Conservation (phyloP, 2,329 filamentous ascomycete species). For the Sporothrix luriei region DNA sequence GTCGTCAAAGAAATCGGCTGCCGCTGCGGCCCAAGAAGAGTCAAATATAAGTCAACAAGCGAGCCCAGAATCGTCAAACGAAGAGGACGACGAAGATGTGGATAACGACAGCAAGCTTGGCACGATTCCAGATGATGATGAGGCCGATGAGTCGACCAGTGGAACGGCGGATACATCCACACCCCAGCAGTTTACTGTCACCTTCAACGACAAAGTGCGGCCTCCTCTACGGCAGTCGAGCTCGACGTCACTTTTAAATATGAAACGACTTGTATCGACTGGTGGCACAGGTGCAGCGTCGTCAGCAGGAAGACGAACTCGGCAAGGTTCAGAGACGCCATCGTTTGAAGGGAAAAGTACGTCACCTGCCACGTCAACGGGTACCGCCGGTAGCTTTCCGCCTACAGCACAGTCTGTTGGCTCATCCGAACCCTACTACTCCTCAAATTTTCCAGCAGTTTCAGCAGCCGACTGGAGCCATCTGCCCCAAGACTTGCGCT, state of each 20-base stretch:
- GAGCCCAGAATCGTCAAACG: constrained; percentile 59
- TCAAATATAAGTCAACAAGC: constrained; percentile 45
- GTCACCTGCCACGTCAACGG: constrained; percentile 57
- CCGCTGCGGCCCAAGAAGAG: constrained; percentile 44
- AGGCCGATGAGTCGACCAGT: constrained; percentile 38
- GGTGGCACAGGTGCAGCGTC: not conserved
- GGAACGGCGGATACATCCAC: constrained; percentile 28
- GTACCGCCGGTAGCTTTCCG: constrained; percentile 46
- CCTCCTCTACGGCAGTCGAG: constrained; percentile 44
- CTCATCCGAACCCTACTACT: constrained; percentile 3
- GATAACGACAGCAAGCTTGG: constrained; percentile 53
- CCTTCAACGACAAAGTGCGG: constrained; percentile 34
- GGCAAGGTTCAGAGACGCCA: constrained; percentile 57
- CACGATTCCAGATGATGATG: constrained; percentile 57
- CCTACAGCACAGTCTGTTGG: constrained; percentile 39
- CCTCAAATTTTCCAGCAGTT: constrained; percentile 36
- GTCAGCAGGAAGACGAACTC: constrained; percentile 31
- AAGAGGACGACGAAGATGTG: constrained; percentile 54
- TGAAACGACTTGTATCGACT: constrained; percentile 38
- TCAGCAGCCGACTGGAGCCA: constrained; percentile 55
- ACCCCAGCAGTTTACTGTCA: constrained; percentile 19
- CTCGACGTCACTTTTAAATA: constrained; percentile 46
- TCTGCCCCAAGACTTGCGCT: constrained; percentile 70
- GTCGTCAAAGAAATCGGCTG: constrained; percentile 46
- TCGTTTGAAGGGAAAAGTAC: constrained; percentile 56